Evolutionary conservation across 352 stramenopile genomes (phyloP), one percentile per base, ranked within the genome.

Genomic region (Pythium grandisporangium): DNA sequence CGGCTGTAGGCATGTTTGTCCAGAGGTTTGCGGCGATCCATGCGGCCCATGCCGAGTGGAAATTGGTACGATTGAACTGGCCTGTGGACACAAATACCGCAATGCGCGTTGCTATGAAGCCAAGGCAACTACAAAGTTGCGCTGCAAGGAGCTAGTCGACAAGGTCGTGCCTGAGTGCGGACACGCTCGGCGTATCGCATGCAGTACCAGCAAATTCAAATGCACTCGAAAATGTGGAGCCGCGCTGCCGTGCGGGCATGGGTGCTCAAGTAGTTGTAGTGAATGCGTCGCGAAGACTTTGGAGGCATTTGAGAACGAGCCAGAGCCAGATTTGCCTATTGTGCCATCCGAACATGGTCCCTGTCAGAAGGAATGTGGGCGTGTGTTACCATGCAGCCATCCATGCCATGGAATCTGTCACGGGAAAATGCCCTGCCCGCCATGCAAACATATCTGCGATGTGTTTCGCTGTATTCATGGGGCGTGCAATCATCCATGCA

Each of bases 321-420:
- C 44, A 35, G 38, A 48, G 21, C 42, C 23, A 6, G 55, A 57
- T 16, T 50, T 55, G 13, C 53, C 54, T 3, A 72, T 70, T n/a
- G 62, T 48, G 20, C 42, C 52, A 17, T 61, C 53, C 0, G 61
- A 70, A 42, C 53, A 84, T 19, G 64, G 59, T 2, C 32, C 37
- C 4, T 93, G 80, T 48, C 59, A 60, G 35, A 66, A 83, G 44
- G 56, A 61, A 20, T 93, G 77, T 35, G 75, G 76, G 20, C 59
- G 77, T 29, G 42, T 61, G 29, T 43, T 93, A 14, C 52, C 73
- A 20, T 93, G 80, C 36, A 70, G 68, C 17, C 80, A 93, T 48
- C 29, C 48, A 4, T 93, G 80, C 42, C 49, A 45, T 13, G 56
- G 45, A 12, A n/a, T 58, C 23, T 93, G 80, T 42, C 77, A 93